Evolutionary conservation across 306 rosid species (phyloP).

Genomic region (Rosa rugosa): DNA sequence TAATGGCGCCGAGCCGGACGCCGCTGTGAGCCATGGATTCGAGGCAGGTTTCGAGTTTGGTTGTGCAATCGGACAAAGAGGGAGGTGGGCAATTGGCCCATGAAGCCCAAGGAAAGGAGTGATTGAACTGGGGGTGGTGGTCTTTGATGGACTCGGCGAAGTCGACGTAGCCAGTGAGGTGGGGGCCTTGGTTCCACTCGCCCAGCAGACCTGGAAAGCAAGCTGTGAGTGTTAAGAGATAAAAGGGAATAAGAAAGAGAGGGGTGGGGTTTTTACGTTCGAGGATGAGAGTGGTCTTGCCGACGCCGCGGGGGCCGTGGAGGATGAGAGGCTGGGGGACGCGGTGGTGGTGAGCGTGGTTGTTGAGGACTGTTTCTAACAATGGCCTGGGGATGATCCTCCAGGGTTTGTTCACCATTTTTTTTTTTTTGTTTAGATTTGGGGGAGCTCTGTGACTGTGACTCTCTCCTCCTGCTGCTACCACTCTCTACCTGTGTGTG

Average conservation of each 20-base stretch:
- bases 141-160: conserved; percentile 68
- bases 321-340: conserved; percentile 80
- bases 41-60: conserved; percentile 61
- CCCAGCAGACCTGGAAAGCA: conserved; percentile 56
- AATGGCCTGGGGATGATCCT: conserved; percentile 76
- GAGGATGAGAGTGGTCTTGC: conserved; percentile 87
- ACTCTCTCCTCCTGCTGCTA: no score
- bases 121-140: conserved; percentile 44
- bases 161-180: conserved; percentile 83
- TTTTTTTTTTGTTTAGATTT: background rate
- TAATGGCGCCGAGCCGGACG: conserved; percentile 57
- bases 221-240: background rate
- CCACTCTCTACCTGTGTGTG: no score
- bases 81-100: conserved; percentile 73
- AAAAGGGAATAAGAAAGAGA: background rate
- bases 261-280: conserved; percentile 44
- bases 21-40: conserved; percentile 79
- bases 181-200: conserved; percentile 86
- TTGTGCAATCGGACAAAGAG: conserved; percentile 49
- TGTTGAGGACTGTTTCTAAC: conserved; percentile 79
- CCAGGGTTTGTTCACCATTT: conserved; percentile 77
- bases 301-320: conserved; percentile 95
- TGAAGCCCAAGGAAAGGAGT: conserved; percentile 77
- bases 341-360: conserved; percentile 86
- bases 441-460: background rate